Base-by-base conservation (phyloP, 352 stramenopile species). In the Globisporangium apiculatum region DNA sequence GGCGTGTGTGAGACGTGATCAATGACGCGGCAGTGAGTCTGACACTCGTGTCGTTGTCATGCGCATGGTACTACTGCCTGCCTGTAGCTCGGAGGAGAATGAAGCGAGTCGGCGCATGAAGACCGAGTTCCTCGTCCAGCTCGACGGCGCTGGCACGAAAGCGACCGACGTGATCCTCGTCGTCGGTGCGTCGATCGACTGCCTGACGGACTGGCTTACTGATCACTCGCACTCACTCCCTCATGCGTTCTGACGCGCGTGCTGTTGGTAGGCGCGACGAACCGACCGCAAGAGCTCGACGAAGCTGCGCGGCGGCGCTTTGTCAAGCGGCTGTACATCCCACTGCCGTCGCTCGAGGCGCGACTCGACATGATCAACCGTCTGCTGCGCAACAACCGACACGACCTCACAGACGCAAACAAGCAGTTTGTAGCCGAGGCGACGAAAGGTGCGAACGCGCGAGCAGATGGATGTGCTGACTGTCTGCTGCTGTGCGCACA, bases 41-140 rank as follows among this genome's bases (percentile, higher is more conserved):
- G 15, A 54, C 6, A 47, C 9, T 9, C 42, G 47, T 24, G 8
- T 9, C 24, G 2, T 15, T 62, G 1, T 14, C 49, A 17, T 53
- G 24, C 24, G 24, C 24, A 31, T 31, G 24, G 24, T 31, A 31
- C 24, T 31, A 31, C 24, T 31, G 24, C 24, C 24, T 31, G 24
- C 24, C 24, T 50, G 40, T 51, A 94, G 85, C 41, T 91, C 89
- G 0, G 94, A 98, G 67, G 97, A 99, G 63, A 98, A 99, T 64
- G 96, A 99, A 78, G 96, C 95, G 2, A 98, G 88, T 72, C 69
- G 96, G 35, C 74, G 96, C 18, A 98, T 99, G 66, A 99, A 99
- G 71, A 99, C 96, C 0, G 97, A 99, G 69, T 99, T 99, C 73
- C 75, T 99, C 4, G 95, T 99, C 1, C 95, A 99, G 71, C 76